Evolutionary conservation across 495 filamentous ascomycete genomes (phyloP).

Genomic region (Penicillium odoratum): DNA sequence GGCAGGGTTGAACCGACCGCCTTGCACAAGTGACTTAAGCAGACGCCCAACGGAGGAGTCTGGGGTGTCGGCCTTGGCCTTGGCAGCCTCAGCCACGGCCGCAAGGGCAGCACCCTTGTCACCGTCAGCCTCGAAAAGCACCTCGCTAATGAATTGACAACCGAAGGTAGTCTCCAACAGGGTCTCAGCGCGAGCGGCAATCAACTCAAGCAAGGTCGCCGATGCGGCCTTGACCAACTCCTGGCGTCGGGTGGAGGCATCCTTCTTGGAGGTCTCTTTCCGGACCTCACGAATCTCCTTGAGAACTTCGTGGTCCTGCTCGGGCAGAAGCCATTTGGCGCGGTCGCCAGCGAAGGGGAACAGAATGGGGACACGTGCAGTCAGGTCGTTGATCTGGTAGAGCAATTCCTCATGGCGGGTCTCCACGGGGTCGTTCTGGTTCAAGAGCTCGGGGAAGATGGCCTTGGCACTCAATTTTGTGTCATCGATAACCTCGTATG

Average conservation of each 20-base stretch:
- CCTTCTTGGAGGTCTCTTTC: conserved; percentile 86
- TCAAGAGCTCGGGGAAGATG: conserved; percentile 79
- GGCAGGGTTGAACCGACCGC: conserved; percentile 75
- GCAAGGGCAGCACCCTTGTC: conserved; percentile 68
- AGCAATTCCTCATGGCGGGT: conserved; percentile 60
- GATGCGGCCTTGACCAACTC: conserved; percentile 66
- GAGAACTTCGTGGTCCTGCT: conserved; percentile 62
- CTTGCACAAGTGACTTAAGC: conserved; percentile 84
- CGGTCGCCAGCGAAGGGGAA: conserved; percentile 77
- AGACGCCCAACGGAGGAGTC: conserved; percentile 73
- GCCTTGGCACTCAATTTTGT: conserved; percentile 83
- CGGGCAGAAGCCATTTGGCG: conserved; percentile 67
- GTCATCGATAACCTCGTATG: conserved; percentile 90
- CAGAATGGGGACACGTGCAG: conserved; percentile 75
- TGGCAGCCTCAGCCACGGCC: conserved; percentile 69
- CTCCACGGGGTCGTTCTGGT: conserved; percentile 59
- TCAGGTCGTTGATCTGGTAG: conserved; percentile 62
- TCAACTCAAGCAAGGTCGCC: conserved; percentile 66
- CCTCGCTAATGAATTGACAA: conserved; percentile 81
- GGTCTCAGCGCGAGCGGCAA: conserved; percentile 63
- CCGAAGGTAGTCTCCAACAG: conserved; percentile 77
- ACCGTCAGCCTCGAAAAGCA: conserved; percentile 72
- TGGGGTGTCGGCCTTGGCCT: conserved; percentile 57
- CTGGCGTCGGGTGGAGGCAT: conserved; percentile 67
- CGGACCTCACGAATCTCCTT: conserved; percentile 74